Evolutionary conservation across 2,329 filamentous ascomycete species (phyloP).

Genomic region (Pleomassaria siparia): DNA sequence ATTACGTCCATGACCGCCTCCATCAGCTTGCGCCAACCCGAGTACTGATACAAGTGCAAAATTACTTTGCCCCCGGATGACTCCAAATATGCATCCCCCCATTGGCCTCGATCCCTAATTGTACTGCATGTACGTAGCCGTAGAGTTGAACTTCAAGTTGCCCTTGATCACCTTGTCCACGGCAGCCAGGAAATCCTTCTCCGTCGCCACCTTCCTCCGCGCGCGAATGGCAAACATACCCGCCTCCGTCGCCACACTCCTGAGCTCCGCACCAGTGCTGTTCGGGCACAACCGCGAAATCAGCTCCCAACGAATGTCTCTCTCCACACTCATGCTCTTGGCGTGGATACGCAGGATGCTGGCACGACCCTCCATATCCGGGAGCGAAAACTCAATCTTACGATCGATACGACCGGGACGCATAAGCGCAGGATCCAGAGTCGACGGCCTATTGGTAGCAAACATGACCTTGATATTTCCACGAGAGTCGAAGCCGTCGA

Average conservation of each 20-base stretch:
- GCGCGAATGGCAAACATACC: constrained; percentile 98
- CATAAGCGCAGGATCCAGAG: constrained; percentile 95
- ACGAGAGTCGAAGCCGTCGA: constrained; percentile 93
- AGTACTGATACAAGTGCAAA: constrained; percentile 12
- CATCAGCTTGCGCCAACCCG: neutral
- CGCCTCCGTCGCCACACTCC: constrained; percentile 95
- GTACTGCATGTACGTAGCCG: constrained; percentile 98
- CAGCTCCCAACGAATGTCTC: constrained; percentile 98
- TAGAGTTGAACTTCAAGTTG: constrained; percentile 99
- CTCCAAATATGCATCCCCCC: constrained; percentile 8
- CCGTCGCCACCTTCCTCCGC: constrained; percentile 92
- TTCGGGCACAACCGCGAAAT: constrained; percentile 97
- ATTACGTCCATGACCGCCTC: constrained; percentile 4
- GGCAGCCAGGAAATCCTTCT: constrained; percentile 97
- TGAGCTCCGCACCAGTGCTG: constrained; percentile 91
- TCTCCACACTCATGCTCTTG: constrained; percentile 99
- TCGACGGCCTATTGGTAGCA: constrained; percentile 93
- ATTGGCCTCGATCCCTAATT: constrained; percentile 64
- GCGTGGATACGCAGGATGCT: constrained; percentile 98
- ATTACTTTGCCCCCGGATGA: neutral
- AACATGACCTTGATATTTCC: constrained; percentile 99
- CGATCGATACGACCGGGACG: constrained; percentile 94
- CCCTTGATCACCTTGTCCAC: constrained; percentile 99
- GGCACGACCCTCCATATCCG: constrained; percentile 93
- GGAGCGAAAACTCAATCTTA: constrained; percentile 98